phyloP scores from a whole-genome alignment of 2,329 filamentous ascomycete species.

The Didymella lethalis region DNA sequence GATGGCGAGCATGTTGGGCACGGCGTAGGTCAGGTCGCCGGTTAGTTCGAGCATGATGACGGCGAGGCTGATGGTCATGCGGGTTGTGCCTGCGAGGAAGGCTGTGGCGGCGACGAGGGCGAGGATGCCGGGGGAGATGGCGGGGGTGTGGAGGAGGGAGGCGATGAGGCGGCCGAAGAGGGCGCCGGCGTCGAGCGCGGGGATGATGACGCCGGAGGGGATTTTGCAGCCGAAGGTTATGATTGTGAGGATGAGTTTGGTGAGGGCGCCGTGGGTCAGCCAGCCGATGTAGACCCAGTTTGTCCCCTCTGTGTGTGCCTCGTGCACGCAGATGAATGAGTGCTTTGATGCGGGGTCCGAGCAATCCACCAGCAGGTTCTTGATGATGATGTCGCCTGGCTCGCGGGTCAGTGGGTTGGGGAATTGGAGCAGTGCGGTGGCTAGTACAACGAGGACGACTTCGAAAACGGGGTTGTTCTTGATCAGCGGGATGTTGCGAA shows the following conservation, averaged over 20 bases:
- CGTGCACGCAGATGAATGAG: slow-evolving; percentile 62
- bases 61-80: slow-evolving; percentile 66
- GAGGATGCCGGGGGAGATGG: slow-evolving; percentile 63
- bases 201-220: slow-evolving; percentile 68
- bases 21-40: slow-evolving; percentile 64
- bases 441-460: slow-evolving; percentile 62
- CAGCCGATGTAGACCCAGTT: slow-evolving; percentile 58
- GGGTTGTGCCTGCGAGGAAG: slow-evolving; percentile 65
- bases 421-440: slow-evolving; percentile 63
- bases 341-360: slow-evolving; percentile 39
- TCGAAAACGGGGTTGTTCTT: slow-evolving; percentile 65
- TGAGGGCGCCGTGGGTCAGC: slow-evolving; percentile 61
- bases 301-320: slow-evolving; percentile 42
- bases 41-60: slow-evolving; percentile 70
- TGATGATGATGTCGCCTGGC: slow-evolving; percentile 64
- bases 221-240: slow-evolving; percentile 69
- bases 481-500: slow-evolving; percentile 62
- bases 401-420: slow-evolving; percentile 64
- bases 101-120: slow-evolving; percentile 68
- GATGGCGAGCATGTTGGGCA: slow-evolving; percentile 68
- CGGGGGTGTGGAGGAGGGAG: slow-evolving; percentile 43
- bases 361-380: slow-evolving; percentile 66
- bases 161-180: slow-evolving; percentile 65
- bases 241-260: slow-evolving; percentile 64
- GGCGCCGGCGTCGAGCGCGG: slow-evolving; percentile 65